Conservation (phyloP, 2,329 filamentous ascomycete species). For the Aspergillus calidoustus region DNA sequence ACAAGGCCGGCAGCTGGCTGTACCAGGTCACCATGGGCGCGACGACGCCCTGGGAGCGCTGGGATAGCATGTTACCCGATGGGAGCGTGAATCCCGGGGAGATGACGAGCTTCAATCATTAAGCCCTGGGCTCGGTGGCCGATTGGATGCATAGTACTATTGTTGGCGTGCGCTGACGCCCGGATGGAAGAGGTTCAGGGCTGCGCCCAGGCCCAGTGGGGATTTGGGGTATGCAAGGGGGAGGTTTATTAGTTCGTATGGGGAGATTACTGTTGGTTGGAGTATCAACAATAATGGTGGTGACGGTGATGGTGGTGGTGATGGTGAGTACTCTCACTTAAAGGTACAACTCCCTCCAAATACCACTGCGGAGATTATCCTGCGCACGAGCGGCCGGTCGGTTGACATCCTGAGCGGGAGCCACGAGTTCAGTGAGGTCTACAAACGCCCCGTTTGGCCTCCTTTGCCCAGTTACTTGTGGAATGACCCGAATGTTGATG, state of each 20-base stretch:
- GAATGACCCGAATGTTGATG: too few relatives aligned
- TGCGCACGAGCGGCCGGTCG: too few relatives aligned
- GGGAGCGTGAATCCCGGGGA: constrained; percentile 42
- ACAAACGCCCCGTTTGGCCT: too few relatives aligned
- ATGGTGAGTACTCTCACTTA: too few relatives aligned
- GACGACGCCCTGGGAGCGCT: constrained; percentile 49
- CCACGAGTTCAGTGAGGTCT: too few relatives aligned
- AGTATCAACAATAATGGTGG: background rate
- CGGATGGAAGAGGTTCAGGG: constrained; percentile 36
- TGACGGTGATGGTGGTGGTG: background rate
- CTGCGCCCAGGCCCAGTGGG: constrained; percentile 38
- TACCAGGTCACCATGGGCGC: constrained; percentile 45
- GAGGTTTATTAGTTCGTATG: constrained; percentile 1
- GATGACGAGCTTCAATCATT: constrained; percentile 50
- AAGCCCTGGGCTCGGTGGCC: constrained; percentile 44
- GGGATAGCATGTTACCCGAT: constrained; percentile 44
- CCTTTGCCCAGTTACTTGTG: too few relatives aligned
- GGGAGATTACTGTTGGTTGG: background rate
- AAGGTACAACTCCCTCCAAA: too few relatives aligned
- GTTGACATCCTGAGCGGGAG: too few relatives aligned
- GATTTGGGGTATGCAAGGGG: background rate
- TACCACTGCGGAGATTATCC: too few relatives aligned
- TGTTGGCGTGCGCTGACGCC: constrained; percentile 35
- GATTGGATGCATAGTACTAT: constrained; percentile 43
- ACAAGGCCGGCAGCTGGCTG: too few relatives aligned